A percentile compares a stretch with the other conserved stretches of the same genome.
Evolutionary conservation across 176 grass and related monocot species (phyloP).

Genomic region (Thalia dealbata): DNA sequence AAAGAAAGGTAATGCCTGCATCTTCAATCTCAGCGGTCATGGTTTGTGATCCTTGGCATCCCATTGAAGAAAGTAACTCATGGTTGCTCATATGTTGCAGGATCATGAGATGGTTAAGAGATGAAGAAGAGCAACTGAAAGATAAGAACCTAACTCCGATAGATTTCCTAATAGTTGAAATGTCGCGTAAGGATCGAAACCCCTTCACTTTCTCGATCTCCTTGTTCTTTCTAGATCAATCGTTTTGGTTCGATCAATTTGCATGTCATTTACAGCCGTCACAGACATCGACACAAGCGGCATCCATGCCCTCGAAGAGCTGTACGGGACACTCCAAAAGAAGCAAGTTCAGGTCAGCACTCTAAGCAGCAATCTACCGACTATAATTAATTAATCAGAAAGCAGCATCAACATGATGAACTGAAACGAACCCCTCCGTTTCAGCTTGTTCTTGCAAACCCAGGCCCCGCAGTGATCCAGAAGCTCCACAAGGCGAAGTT

Average conservation of each 20-base stretch:
- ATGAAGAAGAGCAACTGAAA: slow-evolving; percentile 56
- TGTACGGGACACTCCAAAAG: slow-evolving; percentile 58
- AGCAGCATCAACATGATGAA: neutral
- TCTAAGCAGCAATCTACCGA: neutral
- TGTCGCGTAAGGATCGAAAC: slow-evolving; percentile 75
- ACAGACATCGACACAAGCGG: slow-evolving; percentile 92
- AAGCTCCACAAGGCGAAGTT: slow-evolving; percentile 55
- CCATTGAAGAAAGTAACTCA: neutral
- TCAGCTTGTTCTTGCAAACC: slow-evolving; percentile 84
- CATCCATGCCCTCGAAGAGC: slow-evolving; percentile 63
- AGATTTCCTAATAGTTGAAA: slow-evolving; percentile 71
- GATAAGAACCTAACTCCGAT: slow-evolving; percentile 36
- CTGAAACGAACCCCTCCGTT: slow-evolving; percentile 1
- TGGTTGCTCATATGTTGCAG: slow-evolving; percentile 31
- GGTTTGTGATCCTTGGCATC: neutral
- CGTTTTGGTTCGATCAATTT: slow-evolving; percentile 1
- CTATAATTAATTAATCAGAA: too few species aligned
- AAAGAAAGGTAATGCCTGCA: slow-evolving; percentile 47
- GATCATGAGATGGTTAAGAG: slow-evolving; percentile 72
- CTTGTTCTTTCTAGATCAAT: neutral
- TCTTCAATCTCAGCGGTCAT: neutral
- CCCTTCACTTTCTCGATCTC: neutral
- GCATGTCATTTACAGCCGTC: slow-evolving; percentile 43
- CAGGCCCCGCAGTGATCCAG: slow-evolving; percentile 56
- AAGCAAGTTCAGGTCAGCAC: slow-evolving; percentile 51